Evolutionary conservation across 331 rosid genomes (phyloP).

Genomic region (Quercus tomentella): DNA sequence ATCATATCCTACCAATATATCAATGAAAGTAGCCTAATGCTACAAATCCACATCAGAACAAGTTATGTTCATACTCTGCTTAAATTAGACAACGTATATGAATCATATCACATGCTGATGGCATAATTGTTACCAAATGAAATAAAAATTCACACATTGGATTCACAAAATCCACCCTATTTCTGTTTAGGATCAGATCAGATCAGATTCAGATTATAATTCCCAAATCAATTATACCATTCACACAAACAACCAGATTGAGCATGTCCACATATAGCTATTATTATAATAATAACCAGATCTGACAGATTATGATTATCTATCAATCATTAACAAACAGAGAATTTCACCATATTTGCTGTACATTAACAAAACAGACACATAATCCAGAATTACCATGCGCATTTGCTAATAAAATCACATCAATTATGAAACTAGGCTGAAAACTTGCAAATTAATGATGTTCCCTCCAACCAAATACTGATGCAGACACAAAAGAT

Average conservation of each 20-base stretch:
- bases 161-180: neutral
- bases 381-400: neutral
- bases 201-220: neutral
- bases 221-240: neutral
- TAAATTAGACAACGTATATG: neutral
- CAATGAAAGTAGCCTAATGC: neutral
- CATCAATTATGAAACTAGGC: neutral
- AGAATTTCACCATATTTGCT: neutral
- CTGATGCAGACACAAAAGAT: neutral
- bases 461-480: neutral
- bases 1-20: neutral
- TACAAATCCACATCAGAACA: neutral
- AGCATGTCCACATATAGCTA: neutral
- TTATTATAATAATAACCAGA: neutral
- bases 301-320: neutral
- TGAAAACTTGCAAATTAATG: neutral
- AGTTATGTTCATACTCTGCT: neutral
- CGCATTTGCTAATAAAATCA: neutral
- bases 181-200: neutral
- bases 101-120: neutral
- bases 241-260: too few species aligned
- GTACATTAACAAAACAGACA: neutral
- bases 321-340: neutral
- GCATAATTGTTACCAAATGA: neutral
- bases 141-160: neutral